Base-by-base conservation (phyloP, 495 filamentous ascomycete species). In the Penicillium lividum region DNA sequence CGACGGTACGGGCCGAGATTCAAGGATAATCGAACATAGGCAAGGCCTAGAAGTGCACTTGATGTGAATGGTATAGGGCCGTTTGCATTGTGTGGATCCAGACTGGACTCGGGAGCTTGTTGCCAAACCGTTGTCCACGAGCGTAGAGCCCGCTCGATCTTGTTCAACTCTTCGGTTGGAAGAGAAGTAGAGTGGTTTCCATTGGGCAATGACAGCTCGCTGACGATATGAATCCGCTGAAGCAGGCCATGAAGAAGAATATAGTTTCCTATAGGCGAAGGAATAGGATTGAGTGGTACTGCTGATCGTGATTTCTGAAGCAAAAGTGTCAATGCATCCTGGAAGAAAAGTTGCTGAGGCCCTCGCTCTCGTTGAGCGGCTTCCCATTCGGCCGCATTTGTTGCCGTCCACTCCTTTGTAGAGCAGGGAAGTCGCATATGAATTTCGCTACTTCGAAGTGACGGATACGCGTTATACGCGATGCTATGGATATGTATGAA, bases 61-160 rank as follows among this genome's bases (percentile, higher is more conserved):
- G 74, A 75, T 0, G 74, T 77, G 53, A 77, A 77, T 30, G 74
- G 72, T 3, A 77, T 74, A 5, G 72, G 72, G 0, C 72, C 74
- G 40, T 75, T 77, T 38, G 66, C 69, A 42, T 77, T 77, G 38
- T 75, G 68, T 34, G 74, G 74, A 15, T 77, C 72, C 6, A 75
- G 69, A 28, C 71, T 77, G 34, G 74, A 77, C 51, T 77, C 74
- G 7, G 74, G 74, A 30, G 74, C 68, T 65, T 75, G 71, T 61
- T 77, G 72, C 74, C 74, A 77, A 11, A 75, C 72, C 1, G 69
- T 68, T 7, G 72, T 77, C 74, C 74, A 77, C 18, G 71, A 67
- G 3, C 71, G 69, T 16, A 77, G 65, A 33, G 71, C 74, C 52
- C 71, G 66, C 72, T 75, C 72, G 18, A 75, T 63, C 63, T 73